Percentiles rank a stretch among this genome's conserved stretches.
Conservation (phyloP, 208 protist species). For the Acanthamoeba lenticulata region DNA sequence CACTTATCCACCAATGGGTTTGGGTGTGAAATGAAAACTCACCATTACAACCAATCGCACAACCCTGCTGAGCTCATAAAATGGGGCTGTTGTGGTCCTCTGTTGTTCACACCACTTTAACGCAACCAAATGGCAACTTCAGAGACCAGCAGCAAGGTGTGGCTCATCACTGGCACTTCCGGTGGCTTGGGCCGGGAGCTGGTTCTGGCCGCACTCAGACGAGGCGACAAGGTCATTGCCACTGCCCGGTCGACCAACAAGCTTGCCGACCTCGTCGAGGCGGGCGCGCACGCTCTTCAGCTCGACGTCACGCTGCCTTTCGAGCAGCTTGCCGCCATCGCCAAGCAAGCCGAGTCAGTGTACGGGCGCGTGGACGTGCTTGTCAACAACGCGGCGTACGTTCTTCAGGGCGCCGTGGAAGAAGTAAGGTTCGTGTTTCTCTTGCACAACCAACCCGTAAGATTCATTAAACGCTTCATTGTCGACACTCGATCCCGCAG, state of each 20-base stretch:
- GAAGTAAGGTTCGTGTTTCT: too few species aligned
- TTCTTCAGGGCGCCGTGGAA: slow-evolving; percentile 35
- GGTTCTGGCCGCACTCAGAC: background rate
- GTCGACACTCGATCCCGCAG: too few species aligned
- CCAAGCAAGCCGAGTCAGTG: background rate
- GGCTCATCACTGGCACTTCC: slow-evolving; percentile 13
- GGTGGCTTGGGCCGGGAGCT: background rate
- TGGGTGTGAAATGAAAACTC: too few species aligned
- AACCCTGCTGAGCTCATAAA: too few species aligned
- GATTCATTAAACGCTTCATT: too few species aligned
- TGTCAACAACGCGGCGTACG: slow-evolving; percentile 60
- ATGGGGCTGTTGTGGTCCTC: too few species aligned
- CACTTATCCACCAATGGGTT: too few species aligned
- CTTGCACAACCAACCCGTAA: too few species aligned
- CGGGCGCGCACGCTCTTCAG: slow-evolving; percentile 54
- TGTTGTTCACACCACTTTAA: too few species aligned
- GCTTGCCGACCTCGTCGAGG: background rate
- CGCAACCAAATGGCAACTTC: too few species aligned
- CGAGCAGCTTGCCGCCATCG: background rate
- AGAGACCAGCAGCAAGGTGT: too few species aligned
- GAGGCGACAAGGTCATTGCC: slow-evolving; percentile 63
- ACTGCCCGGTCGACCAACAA: background rate
- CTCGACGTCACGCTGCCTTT: slow-evolving; percentile 12
- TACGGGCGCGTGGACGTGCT: slow-evolving; percentile 60
- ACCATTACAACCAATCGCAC: too few species aligned